Conservation (phyloP, 1,139 yeast genomes). For the Diutina siamensis region DNA sequence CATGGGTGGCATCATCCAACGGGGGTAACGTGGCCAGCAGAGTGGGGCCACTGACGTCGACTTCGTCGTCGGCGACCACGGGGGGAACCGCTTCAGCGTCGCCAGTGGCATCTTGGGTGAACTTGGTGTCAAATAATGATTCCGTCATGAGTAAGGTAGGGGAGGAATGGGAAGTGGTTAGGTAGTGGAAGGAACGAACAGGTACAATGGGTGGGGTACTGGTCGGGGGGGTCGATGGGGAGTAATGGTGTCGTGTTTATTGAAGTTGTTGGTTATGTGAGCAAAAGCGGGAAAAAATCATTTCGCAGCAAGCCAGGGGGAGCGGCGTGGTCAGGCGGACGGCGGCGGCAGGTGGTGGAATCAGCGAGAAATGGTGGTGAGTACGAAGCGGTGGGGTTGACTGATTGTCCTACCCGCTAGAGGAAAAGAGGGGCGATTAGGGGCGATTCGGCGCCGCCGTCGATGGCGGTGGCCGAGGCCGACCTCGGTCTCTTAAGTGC, state of each 20-base stretch:
- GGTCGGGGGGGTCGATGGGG: not conserved
- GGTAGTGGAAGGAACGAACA: not conserved
- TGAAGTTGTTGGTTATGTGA: no score
- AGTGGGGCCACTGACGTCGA: not conserved
- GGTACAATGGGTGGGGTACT: not conserved
- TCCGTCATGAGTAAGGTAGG: conserved; percentile 20
- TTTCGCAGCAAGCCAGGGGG: conserved; percentile 1
- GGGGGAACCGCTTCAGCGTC: not conserved
- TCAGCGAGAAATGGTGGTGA: no score
- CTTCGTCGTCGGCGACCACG: not conserved
- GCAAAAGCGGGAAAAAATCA: not conserved
- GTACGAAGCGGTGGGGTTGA: not conserved
- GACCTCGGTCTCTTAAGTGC: not conserved
- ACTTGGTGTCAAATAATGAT: conserved; percentile 30
- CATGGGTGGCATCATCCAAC: not conserved
- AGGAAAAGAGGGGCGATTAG: no score
- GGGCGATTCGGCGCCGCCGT: no score
- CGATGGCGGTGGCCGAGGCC: not conserved
- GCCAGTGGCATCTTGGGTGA: conserved; percentile 15
- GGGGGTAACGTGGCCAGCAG: conserved; percentile 1
- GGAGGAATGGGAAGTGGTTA: not conserved
- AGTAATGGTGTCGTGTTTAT: no score
- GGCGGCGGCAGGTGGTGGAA: not conserved
- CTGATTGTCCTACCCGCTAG: no score
- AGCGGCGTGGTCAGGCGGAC: not conserved